These are phyloP conservation scores for Dillenia suffruticosa DNA, from an alignment of 164 flowering plant species.

Conservation along the genomic window DNA sequence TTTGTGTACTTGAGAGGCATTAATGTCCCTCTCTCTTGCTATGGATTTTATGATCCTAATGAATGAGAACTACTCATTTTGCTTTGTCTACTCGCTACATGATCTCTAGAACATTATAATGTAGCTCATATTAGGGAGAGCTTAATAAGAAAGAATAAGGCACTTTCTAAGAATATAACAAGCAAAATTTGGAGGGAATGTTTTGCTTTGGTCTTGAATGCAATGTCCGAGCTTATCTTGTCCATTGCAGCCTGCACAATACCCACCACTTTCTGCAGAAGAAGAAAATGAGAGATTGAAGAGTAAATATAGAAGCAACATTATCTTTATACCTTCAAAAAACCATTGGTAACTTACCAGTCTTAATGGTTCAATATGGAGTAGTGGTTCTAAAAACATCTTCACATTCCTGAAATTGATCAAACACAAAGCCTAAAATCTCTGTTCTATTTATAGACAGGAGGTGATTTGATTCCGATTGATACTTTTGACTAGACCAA, in stretches of 20 bases:
- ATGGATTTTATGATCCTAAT: no score
- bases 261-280: slow-evolving; percentile 38
- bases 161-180: slow-evolving; percentile 11
- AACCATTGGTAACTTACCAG: slow-evolving; percentile 21
- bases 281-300: background rate
- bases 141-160: slow-evolving; percentile 7
- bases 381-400: slow-evolving; percentile 42
- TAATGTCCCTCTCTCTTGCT: no score
- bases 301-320: no score
- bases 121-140: background rate
- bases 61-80: no score
- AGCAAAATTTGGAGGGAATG: slow-evolving; percentile 6
- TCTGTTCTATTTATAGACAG: no score
- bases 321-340: background rate
- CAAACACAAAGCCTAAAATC: background rate
- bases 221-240: slow-evolving; percentile 10
- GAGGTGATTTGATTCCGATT: no score
- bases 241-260: slow-evolving; percentile 20
- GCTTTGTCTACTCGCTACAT: no score
- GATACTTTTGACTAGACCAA: no score
- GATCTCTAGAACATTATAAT: no score
- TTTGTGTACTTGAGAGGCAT: no score
- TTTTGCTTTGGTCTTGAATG: slow-evolving; percentile 14
- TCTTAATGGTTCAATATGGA: slow-evolving; percentile 40
- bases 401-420: slow-evolving; percentile 12